Percentiles rank a stretch among this genome's conserved stretches.
These are phyloP conservation scores for Capronia epimyces DNA, from an alignment of 2,329 filamentous ascomycete genomes.

Conservation along the genomic window DNA sequence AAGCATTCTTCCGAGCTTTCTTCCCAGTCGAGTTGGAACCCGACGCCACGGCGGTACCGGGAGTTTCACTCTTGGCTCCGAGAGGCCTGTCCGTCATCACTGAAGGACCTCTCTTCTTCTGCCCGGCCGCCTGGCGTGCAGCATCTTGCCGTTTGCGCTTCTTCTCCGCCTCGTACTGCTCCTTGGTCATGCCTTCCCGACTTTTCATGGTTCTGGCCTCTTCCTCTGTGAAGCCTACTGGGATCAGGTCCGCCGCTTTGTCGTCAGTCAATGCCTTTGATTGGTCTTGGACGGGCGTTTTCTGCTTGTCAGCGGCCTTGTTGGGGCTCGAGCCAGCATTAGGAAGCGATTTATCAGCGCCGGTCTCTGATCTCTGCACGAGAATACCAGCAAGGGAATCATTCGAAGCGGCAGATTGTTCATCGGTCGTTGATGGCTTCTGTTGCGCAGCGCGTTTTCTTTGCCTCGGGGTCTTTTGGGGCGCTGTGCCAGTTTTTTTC, in stretches of 20 bases:
- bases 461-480: not conserved
- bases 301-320: not conserved
- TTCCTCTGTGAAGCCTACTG: slow-evolving; percentile 20
- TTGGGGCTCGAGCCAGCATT: slow-evolving; percentile 9
- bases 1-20: slow-evolving; percentile 5
- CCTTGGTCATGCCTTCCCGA: slow-evolving; percentile 20
- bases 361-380: not conserved
- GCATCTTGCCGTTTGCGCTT: slow-evolving; percentile 14
- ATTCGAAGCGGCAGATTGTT: not conserved
- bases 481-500: not conserved
- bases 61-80: not conserved
- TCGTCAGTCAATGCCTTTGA: slow-evolving; percentile 1
- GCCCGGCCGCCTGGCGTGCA: slow-evolving; percentile 10
- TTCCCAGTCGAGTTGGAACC: not conserved
- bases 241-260: not conserved
- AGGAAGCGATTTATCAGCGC: slow-evolving; percentile 7
- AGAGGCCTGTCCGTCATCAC: slow-evolving; percentile 2
- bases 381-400: not conserved
- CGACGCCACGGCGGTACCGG: not conserved
- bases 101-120: slow-evolving; percentile 5
- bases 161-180: slow-evolving; percentile 22
- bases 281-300: not conserved
- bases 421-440: not conserved
- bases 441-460: not conserved
- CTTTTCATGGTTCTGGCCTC: slow-evolving; percentile 22